Evolutionary conservation across 306 rosid genomes (phyloP).

Genomic region (Gillenia trifoliata): DNA sequence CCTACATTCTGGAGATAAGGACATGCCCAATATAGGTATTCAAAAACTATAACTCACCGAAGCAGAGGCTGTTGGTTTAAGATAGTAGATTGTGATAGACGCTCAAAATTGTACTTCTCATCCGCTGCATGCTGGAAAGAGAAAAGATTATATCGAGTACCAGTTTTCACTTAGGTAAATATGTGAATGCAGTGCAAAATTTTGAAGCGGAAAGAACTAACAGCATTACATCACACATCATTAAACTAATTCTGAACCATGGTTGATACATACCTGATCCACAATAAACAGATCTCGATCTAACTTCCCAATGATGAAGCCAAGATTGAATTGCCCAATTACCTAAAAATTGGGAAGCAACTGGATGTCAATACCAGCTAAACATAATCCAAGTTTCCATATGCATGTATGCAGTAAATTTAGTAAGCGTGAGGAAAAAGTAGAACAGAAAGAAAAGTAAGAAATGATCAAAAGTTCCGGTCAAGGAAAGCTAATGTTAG

Average conservation of each 20-base stretch:
- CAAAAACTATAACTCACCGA: constrained; percentile 51
- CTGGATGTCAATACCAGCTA: not conserved
- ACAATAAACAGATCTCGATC: constrained; percentile 91
- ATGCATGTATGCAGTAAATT: not conserved
- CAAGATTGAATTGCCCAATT: constrained; percentile 97
- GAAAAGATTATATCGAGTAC: constrained; percentile 7
- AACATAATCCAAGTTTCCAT: constrained; percentile 1
- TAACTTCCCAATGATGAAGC: constrained; percentile 88
- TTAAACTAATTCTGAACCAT: constrained; percentile 5
- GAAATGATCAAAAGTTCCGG: constrained; percentile 1
- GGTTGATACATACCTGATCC: constrained; percentile 68
- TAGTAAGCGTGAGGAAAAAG: not conserved
- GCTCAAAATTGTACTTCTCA: constrained; percentile 95
- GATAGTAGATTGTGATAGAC: constrained; percentile 73
- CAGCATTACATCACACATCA: constrained; percentile 15
- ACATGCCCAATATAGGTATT: not conserved
- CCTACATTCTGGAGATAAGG: not conserved
- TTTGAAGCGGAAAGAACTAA: constrained; percentile 18
- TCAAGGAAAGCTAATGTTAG: constrained; percentile 1
- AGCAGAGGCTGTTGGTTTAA: constrained; percentile 91
- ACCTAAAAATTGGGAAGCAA: constrained; percentile 51
- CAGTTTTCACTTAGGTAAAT: not conserved
- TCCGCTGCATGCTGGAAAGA: constrained; percentile 97
- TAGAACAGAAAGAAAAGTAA: not conserved
- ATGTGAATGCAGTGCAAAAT: not conserved